These are phyloP conservation scores for Bryoerythrophyllum caledonicum DNA, from an alignment of 225 moss, liverwort and hornwort genomes.

Conservation along the genomic window DNA sequence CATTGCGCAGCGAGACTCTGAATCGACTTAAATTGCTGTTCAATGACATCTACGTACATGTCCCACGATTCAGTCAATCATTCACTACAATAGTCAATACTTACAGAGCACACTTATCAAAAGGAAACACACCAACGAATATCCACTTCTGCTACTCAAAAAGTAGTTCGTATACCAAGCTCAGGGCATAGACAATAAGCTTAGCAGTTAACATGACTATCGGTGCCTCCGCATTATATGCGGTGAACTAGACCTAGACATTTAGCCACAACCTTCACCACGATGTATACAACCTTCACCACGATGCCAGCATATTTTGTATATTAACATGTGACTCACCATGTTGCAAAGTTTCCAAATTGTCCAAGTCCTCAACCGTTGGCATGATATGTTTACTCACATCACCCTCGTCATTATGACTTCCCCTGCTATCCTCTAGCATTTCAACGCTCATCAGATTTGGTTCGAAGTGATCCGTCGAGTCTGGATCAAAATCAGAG, in stretches of 20 bases:
- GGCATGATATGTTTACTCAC: conserved; percentile 18
- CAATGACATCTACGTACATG: conserved; percentile 42
- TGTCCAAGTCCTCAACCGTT: conserved; percentile 21
- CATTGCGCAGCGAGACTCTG: conserved; percentile 62
- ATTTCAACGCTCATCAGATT: conserved; percentile 37
- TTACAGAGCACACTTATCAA: conserved; percentile 4
- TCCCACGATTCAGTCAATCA: conserved; percentile 15
- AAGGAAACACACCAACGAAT: background rate
- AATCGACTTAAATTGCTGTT: conserved; percentile 52
- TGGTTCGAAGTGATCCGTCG: conserved; percentile 20
- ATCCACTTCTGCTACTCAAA: background rate
- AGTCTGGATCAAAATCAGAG: conserved; percentile 26
- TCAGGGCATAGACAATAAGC: background rate
- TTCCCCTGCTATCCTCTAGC: conserved; percentile 36
- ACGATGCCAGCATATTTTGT: conserved; percentile 1
- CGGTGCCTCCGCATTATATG: background rate
- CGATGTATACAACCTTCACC: background rate
- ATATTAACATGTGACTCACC: conserved; percentile 41
- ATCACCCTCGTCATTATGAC: conserved; percentile 26
- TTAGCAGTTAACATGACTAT: background rate
- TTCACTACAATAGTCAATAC: conserved; percentile 4
- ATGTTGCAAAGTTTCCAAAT: conserved; percentile 32
- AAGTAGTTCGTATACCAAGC: conserved; percentile 1
- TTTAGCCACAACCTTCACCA: background rate
- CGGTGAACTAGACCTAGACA: background rate